Base-by-base conservation (phyloP, 148 eudicot species). In the Rhododendron williamsianum region DNA sequence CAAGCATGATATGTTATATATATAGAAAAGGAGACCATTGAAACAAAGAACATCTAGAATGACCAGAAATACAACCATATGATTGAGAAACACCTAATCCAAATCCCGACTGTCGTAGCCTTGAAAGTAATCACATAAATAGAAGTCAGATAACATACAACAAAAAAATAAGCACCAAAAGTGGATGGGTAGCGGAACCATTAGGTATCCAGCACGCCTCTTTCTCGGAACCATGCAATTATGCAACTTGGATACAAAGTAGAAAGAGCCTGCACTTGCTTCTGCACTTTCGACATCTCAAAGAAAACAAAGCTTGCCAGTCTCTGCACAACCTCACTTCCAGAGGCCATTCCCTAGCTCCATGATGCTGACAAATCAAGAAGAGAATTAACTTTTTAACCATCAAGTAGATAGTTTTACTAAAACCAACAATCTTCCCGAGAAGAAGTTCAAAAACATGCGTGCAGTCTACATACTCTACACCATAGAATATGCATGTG, bases 341-440 rank as follows among this genome's bases (percentile, higher is more conserved):
- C 58, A 93, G 60, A 67, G 90, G 46, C 96, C 95, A 93, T 86
- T 96, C 98, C 23, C 97, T 98, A 82, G 96, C 99, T 83, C 99
- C 99, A 91, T 97, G 94, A 63, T 93, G 95, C 83, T 93, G 89
- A 83, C 98, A 96, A 38, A 95, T 95, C 96, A 91, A 90, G 83
- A 87, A 86, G 45, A 84, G 23, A 6, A 36, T 13, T 80, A 30
- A 8, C 49, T 33, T 23, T 1, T 71, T 72, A 46, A 72, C 60
- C 79, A 83, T 83, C 60, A 69, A 74, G 9, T 5, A 74, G n/a
- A 16, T 15, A 38, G 48, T 74, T 36, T 35, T 74, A 18, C 78
- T 35, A 7, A 36, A 76, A 25, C 43, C 48, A 36, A 76, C 46
- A 76, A 76, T 38, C 36, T 76, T 33, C 23, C 43, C 0, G 4